Conservation (phyloP, 208 protist genomes). For the Crithidia bombi region DNA sequence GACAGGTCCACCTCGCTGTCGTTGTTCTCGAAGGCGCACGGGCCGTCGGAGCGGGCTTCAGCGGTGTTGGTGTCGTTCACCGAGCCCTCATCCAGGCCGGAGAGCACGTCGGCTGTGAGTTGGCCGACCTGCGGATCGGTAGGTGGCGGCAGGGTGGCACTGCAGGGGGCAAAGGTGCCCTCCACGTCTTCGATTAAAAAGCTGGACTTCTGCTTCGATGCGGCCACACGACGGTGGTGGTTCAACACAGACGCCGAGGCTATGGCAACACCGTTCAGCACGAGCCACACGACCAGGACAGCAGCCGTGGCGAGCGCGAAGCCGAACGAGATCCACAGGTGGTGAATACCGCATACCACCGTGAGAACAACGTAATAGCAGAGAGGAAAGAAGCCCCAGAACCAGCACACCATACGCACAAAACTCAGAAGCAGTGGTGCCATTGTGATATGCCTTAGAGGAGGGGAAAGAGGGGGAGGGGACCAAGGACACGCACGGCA, state of each 20-base stretch:
- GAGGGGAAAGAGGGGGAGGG: background rate
- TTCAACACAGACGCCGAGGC: conserved; percentile 1
- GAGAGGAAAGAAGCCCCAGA: conserved; percentile 30
- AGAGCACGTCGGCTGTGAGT: background rate
- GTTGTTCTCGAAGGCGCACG: background rate
- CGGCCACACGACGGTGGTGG: background rate
- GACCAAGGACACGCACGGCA: too few species aligned
- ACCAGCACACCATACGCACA: conserved; percentile 29
- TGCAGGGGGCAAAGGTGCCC: background rate
- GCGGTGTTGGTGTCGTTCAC: background rate
- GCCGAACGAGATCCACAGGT: conserved; percentile 38
- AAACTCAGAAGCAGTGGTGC: background rate
- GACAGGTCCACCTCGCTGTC: conserved; percentile 24
- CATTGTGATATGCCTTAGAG: background rate
- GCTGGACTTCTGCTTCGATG: background rate
- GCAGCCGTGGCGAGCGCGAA: conserved; percentile 30
- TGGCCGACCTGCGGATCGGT: background rate
- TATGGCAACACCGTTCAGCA: conserved; percentile 24
- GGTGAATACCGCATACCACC: conserved; percentile 32
- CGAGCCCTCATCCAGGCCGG: too few species aligned
- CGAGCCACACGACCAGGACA: conserved; percentile 17
- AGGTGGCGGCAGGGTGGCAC: background rate
- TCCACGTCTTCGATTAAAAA: too few species aligned
- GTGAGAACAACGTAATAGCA: conserved; percentile 48
- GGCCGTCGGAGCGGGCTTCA: background rate